Evolutionary conservation across 1,284 basidiomycete genomes (phyloP).

Genomic region (Kalmanozyma brasiliensis): DNA sequence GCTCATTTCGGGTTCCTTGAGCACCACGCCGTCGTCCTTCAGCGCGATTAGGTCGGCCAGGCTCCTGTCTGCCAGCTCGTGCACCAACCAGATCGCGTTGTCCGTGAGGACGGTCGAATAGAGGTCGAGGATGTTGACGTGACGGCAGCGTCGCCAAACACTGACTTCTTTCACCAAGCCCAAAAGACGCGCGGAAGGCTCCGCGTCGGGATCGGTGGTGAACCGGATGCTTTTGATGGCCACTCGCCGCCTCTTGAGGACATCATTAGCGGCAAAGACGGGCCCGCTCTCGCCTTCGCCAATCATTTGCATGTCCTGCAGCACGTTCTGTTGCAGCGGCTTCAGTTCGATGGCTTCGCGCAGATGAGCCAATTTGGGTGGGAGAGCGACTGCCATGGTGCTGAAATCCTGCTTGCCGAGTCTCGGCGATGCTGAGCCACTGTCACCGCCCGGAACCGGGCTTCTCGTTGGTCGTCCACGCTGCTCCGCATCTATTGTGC

Average conservation of each 20-base stretch:
- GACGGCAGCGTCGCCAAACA: slow-evolving; percentile 48
- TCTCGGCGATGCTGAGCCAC: slow-evolving; percentile 11
- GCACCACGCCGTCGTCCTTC: slow-evolving; percentile 35
- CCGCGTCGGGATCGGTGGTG: slow-evolving; percentile 19
- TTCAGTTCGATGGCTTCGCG: slow-evolving; percentile 17
- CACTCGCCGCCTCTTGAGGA: slow-evolving; percentile 32
- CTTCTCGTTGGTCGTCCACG: neutral
- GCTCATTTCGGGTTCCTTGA: slow-evolving; percentile 50
- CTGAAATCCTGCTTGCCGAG: slow-evolving; percentile 8
- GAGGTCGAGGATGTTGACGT: slow-evolving; percentile 50
- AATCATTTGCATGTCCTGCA: slow-evolving; percentile 47
- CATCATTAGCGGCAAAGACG: slow-evolving; percentile 45
- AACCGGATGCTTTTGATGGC: slow-evolving; percentile 55
- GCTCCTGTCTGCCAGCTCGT: slow-evolving; percentile 55
- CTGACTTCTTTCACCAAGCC: slow-evolving; percentile 49
- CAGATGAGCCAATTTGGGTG: slow-evolving; percentile 29
- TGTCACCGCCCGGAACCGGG: neutral
- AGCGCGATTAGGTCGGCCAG: slow-evolving; percentile 55
- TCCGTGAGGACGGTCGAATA: slow-evolving; percentile 41
- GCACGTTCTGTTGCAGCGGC: slow-evolving; percentile 20
- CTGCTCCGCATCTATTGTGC: slow-evolving; percentile 3
- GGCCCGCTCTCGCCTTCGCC: slow-evolving; percentile 59
- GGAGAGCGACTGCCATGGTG: slow-evolving; percentile 3
- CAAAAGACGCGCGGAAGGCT: slow-evolving; percentile 36
- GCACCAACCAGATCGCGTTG: slow-evolving; percentile 54